Base-by-base conservation (phyloP, 805 yeast species). In the Tetrapisispora namnaoensis region DNA sequence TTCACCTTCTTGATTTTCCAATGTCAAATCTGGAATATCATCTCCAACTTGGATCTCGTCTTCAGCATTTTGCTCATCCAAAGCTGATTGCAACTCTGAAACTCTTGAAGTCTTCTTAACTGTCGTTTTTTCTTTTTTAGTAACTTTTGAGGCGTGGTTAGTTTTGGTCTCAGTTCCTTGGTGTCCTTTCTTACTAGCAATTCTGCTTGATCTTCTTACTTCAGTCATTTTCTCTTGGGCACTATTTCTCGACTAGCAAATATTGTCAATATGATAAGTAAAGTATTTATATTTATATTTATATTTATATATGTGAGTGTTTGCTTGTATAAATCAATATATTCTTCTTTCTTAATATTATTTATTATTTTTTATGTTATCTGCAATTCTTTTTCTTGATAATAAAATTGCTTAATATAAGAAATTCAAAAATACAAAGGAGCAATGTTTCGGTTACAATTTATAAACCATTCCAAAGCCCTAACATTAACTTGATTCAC, bases 1-100 rank as follows among this genome's bases (percentile, higher is more conserved):
- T 36, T 78, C 71, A n/a, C 77, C 88, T 53, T 83, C 83, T 65
- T 91, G 91, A 60, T 86, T 80, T 47, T 70, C 54, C 39, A 89
- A 69, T 1, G 73, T 71, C 42, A 88, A 55, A 50, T 79, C 82
- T 14, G 95, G 95, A 42, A 86, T 73, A 10, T 65, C 66, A 58
- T 80, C 89, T 27, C 90, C 93, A 17, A 78, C 70, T 48, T 76
- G 63, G 36, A 74, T 40, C 17, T 13, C 45, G 30, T 55, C 61
- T 5, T 43, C 37, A 2, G 42, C 39, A 2, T 9, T 22, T 10
- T 41, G 18, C 16, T 40, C 32, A 2, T 24, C 34, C 7, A 27
- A 10, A 16, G 37, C 37, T 21, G 42, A 16, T 37, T 37, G 42
- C 10, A 21, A 18, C n/a, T 20, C 27, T n/a, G 38, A 20, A 24